phyloP scores from a whole-genome alignment of 1,139 yeast species.

The Arxiozyma slooffiae region DNA sequence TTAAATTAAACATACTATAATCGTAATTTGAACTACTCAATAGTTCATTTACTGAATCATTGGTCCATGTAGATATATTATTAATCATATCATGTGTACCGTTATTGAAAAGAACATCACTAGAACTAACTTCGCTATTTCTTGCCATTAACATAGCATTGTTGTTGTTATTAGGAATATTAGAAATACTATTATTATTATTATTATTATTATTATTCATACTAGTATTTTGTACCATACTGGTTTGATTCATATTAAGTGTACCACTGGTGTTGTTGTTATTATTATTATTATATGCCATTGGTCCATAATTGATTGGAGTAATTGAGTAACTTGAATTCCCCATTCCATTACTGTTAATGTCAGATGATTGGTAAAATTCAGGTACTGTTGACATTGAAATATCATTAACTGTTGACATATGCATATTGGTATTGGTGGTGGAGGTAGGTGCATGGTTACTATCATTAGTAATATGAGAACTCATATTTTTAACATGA shows the following conservation, averaged over 20 bases:
- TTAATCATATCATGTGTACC: conserved; percentile 52
- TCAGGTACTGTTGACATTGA: neutral
- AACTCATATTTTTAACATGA: neutral
- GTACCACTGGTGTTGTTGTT: neutral
- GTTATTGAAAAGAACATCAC: conserved; percentile 35
- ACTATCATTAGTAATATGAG: neutral
- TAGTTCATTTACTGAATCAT: conserved; percentile 22
- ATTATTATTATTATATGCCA: neutral
- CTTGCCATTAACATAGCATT: neutral
- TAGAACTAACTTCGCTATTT: conserved; percentile 5
- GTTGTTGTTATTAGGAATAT: neutral
- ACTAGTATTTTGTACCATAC: neutral
- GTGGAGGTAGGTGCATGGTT: neutral
- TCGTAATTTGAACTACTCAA: conserved; percentile 7
- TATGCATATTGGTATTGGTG: neutral
- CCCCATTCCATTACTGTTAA: neutral
- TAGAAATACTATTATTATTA: neutral
- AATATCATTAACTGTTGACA: neutral
- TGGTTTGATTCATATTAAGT: neutral
- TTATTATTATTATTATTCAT: neutral
- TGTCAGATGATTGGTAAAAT: neutral
- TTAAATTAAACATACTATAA: neutral
- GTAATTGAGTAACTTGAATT: neutral
- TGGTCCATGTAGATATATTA: conserved; percentile 52
- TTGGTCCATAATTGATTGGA: neutral